Evolutionary conservation across 2,329 filamentous ascomycete species (phyloP).

Genomic region (Trichoderma simmonsii): DNA sequence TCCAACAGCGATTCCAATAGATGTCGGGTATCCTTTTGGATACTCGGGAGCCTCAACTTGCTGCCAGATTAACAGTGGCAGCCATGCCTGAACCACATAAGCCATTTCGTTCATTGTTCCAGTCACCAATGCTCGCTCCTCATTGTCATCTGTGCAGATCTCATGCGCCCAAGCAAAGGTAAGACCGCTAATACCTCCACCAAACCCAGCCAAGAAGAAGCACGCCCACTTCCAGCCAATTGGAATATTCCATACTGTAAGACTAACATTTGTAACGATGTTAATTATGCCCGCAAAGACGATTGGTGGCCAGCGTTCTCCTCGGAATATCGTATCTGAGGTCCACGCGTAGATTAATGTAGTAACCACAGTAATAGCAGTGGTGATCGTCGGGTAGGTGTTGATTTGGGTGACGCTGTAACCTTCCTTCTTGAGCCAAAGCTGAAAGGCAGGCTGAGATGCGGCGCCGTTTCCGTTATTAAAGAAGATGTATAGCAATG

Average conservation of each 20-base stretch:
- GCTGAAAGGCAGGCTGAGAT: constrained; percentile 53
- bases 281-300: constrained; percentile 50
- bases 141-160: constrained; percentile 51
- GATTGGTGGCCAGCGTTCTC: constrained; percentile 62
- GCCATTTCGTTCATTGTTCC: constrained; percentile 67
- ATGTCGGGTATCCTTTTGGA: constrained; percentile 58
- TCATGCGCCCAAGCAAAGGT: constrained; percentile 50
- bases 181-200: constrained; percentile 44
- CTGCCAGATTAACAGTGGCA: constrained; percentile 65
- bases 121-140: constrained; percentile 64
- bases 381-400: constrained; percentile 57
- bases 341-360: constrained; percentile 65
- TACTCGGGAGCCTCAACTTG: constrained; percentile 61
- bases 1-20: constrained; percentile 45
- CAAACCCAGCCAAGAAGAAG: constrained; percentile 55
- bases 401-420: constrained; percentile 45
- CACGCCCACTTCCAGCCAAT: constrained; percentile 61
- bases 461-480: constrained; percentile 53
- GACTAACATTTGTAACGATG: constrained; percentile 38
- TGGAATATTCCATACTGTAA: constrained; percentile 46
- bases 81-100: constrained; percentile 67
- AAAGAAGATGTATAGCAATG: constrained; percentile 59
- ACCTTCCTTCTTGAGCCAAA: constrained; percentile 45
- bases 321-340: constrained; percentile 58
- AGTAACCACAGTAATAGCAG: constrained; percentile 52